Evolutionary conservation across 2,329 filamentous ascomycete genomes (phyloP).

Genomic region (Akanthomyces lecanii): DNA sequence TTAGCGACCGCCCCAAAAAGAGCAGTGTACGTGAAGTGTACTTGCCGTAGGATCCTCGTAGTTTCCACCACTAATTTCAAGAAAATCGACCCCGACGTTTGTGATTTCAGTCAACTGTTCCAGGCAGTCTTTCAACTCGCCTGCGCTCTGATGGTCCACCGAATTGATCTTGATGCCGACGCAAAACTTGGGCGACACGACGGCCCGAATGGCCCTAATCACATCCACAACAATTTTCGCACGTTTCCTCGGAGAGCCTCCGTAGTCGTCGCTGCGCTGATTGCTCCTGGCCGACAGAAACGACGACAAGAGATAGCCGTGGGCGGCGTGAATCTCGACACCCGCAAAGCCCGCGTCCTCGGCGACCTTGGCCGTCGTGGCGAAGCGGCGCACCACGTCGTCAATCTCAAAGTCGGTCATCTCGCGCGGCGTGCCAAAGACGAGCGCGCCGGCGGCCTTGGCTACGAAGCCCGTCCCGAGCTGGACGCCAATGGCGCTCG

Average conservation of each 20-base stretch:
- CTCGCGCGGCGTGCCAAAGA: constrained; percentile 52
- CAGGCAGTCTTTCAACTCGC: constrained; percentile 48
- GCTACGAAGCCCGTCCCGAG: constrained; percentile 38
- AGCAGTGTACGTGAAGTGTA: neutral
- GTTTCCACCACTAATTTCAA: constrained; percentile 63
- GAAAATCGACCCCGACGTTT: constrained; percentile 55
- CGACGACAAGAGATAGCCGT: constrained; percentile 55
- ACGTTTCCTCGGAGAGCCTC: constrained; percentile 46
- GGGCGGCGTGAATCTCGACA: constrained; percentile 44
- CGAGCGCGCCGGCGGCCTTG: constrained; percentile 27
- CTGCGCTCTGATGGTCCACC: constrained; percentile 49
- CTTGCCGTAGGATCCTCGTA: constrained; percentile 49
- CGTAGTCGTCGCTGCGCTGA: constrained; percentile 50
- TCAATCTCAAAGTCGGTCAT: constrained; percentile 54
- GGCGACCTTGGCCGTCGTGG: constrained; percentile 45
- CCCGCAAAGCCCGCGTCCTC: constrained; percentile 44
- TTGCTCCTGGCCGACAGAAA: constrained; percentile 51
- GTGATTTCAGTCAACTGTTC: constrained; percentile 52
- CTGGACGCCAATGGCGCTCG: constrained; percentile 39
- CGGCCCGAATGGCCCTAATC: constrained; percentile 38
- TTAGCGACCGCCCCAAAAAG: neutral
- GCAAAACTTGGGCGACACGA: constrained; percentile 38
- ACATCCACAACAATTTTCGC: constrained; percentile 50
- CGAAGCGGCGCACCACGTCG: constrained; percentile 48
- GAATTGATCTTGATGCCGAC: constrained; percentile 55